Evolutionary conservation across 768 basidiomycete genomes (phyloP), one percentile per base, ranked within the genome.

Genomic region (Leucosporidium creatinivorum): DNA sequence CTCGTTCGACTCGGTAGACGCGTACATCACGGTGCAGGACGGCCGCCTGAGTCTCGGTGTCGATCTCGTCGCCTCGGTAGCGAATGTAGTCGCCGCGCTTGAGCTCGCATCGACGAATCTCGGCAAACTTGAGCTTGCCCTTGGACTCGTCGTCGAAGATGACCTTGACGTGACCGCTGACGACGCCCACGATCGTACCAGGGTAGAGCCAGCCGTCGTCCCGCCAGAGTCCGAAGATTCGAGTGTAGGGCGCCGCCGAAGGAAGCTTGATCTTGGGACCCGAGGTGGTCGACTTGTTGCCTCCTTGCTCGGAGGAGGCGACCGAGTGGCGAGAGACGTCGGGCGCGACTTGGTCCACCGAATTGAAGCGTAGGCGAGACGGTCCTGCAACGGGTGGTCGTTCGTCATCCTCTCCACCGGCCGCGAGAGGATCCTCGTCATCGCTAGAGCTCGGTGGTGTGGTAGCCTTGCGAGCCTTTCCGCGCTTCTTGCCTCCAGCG

Each of bases 61-160:
- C 78, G 79, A 55, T 72, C 74, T 72, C 70, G 26, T 75, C 76
- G 39, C 78, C 73, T 13, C 71, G 73, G 49, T 81, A 52, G 49
- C 84, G 78, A 39, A 88, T 84, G 61, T 83, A 78, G 73, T 91
- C 89, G 13, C 84, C 86, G 9, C 79, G 75, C 33, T 76, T 77
- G 36, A 88, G 77, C 44, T 82, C 79, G 72, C 81, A 82, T 9
- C 74, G 75, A 36, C 89, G 84, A 75, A 91, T 80, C 48, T 85
- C 80, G 28, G 81, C 80, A 21, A 84, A 69, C 33, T 79, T 81
- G 48, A 89, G 80, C 2, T 75, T 75, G 25, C 79, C 82, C 25
- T 81, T 76, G 2, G 81, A 82, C 4, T 74, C 78, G 74, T 91
- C 89, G 73, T 90, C 89, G 74, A 89, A 91, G n/a, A 79, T 78